Evolutionary conservation across 257 asterid genomes (phyloP).

Genomic region (Solanum rostratum): DNA sequence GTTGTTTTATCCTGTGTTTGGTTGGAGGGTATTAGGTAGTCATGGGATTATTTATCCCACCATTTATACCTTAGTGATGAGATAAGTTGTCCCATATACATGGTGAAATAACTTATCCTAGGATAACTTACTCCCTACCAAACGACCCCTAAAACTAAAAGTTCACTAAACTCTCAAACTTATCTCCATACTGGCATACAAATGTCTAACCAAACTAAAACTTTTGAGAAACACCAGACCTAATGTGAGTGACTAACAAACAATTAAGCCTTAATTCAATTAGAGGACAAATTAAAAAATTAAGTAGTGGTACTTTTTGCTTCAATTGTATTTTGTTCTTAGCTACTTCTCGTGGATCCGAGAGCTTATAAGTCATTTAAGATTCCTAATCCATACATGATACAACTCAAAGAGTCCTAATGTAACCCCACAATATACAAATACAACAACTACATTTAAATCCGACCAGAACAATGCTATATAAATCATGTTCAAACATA

Average conservation of each 20-base stretch:
- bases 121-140: too few species aligned
- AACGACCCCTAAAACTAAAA: neutral
- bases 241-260: neutral
- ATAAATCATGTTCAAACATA: neutral
- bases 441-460: neutral
- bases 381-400: neutral
- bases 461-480: neutral
- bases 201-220: neutral
- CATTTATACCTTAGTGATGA: too few species aligned
- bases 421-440: neutral
- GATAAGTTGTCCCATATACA: too few species aligned
- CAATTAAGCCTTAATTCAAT: neutral
- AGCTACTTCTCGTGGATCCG: neutral
- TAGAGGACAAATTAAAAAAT: neutral
- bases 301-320: neutral
- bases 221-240: neutral
- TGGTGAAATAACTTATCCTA: too few species aligned
- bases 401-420: neutral
- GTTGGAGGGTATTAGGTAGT: too few species aligned
- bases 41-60: too few species aligned
- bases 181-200: neutral
- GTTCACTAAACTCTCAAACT: neutral
- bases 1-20: too few species aligned
- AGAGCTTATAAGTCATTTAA: neutral
- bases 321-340: neutral